Base-by-base conservation (phyloP, 1,284 basidiomycete genomes). In the Gastroboletus turbinatus region DNA sequence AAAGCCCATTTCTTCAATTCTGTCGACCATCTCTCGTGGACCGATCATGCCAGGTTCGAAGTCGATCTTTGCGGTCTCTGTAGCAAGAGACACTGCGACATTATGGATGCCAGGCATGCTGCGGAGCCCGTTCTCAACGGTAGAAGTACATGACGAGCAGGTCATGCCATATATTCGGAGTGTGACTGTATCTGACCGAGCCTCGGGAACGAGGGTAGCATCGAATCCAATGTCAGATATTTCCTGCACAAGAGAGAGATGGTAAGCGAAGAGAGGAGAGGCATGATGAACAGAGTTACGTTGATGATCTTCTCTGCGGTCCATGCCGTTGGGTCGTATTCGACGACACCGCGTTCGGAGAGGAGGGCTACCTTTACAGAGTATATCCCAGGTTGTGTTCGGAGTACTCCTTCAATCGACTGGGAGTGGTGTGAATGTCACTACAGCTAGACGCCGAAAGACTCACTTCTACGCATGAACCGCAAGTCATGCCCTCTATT, bases 341-440 rank as follows among this genome's bases (percentile, higher is more conserved):
- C 92, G 62, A 99, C 79, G 33, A 94, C 83, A 3, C 90, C 96
- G 27, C 94, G 87, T 73, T 99, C 96, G 11, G 97, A 92, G 27
- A 99, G 82, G 19, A 99, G 80, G 16, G 96, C 96, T 23, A 99
- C 95, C 67, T 94, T 93, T 57, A 98, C 78, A 8, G 87, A 91
- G 56, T 86, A 73, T 54, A 99, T 96, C 23, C 97, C 97, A 21
- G 84, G 75, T 71, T 96, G 92, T 13, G 79, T 78, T 58, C 87
- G 79, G n/a, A 99, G 82, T 78, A 92, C 92, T 23, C 86, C 83
- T 72, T 99, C 97, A 62, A 99, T 98, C n/a, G 93, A 87, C 90
- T 92, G 53, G 30, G 17, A 36, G 40, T 25, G 25, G 29, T 50
- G 23, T 50, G n/a, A 55, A n/a, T 40, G 44, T 16, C 45, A 46